phyloP scores from a whole-genome alignment of 1,284 basidiomycete genomes.

The Pterula multifida region DNA sequence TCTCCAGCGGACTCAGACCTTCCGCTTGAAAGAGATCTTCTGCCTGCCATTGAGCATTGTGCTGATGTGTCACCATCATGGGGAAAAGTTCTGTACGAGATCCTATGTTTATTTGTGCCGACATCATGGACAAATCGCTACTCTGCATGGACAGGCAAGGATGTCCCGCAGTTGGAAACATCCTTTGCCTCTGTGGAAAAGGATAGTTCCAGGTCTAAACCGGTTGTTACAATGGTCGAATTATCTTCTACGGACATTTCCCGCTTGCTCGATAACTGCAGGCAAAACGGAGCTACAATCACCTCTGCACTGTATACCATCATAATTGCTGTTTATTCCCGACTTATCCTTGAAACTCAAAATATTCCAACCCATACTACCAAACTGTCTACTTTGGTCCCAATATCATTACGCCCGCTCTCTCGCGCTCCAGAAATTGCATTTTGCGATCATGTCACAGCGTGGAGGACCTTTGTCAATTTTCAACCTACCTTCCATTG shows the following conservation, averaged over 20 bases:
- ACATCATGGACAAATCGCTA: neutral
- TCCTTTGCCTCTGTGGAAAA: neutral
- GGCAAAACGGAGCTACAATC: neutral
- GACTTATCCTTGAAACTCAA: neutral
- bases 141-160: neutral
- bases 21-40: neutral
- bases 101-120: neutral
- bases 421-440: neutral
- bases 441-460: constrained; percentile 1
- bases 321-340: neutral
- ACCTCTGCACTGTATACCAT: neutral
- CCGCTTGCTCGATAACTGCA: neutral
- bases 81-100: neutral
- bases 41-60: neutral
- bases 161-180: neutral
- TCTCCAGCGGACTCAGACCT: neutral
- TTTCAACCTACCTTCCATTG: neutral
- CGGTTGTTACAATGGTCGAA: neutral
- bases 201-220: neutral
- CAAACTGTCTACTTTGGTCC: neutral
- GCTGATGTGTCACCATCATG: neutral
- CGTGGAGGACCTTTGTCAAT: neutral
- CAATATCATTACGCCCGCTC: neutral
- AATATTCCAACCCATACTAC: neutral
- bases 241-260: neutral